Conservation (phyloP, 2,329 filamentous ascomycete genomes). For the Fusarium sp. region DNA sequence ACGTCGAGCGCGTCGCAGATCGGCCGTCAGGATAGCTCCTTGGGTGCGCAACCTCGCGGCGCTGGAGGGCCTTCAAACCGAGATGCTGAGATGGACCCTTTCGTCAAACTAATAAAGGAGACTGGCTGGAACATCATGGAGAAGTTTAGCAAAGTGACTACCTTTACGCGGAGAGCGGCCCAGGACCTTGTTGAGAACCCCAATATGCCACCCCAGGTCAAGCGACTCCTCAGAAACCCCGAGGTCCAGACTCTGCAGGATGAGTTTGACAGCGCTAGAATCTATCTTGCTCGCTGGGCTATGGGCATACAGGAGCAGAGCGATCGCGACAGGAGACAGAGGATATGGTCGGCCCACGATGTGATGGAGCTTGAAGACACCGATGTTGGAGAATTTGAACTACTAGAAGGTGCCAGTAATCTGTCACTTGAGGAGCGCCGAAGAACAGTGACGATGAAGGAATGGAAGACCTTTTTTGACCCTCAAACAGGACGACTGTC, state of each 20-base stretch:
- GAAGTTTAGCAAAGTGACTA: slow-evolving; percentile 96
- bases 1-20: slow-evolving; percentile 50
- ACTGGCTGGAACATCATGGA: slow-evolving; percentile 96
- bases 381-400: slow-evolving; percentile 94
- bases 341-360: slow-evolving; percentile 93
- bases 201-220: slow-evolving; percentile 87
- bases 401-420: slow-evolving; percentile 80
- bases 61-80: slow-evolving; percentile 52
- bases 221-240: slow-evolving; percentile 84
- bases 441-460: slow-evolving; percentile 78
- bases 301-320: slow-evolving; percentile 99
- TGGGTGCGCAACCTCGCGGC: slow-evolving; percentile 43
- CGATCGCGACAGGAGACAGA: slow-evolving; percentile 82
- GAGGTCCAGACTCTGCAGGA: slow-evolving; percentile 96
- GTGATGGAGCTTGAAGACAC: slow-evolving; percentile 94
- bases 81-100: slow-evolving; percentile 87
- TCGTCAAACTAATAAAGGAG: slow-evolving; percentile 93
- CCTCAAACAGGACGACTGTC: slow-evolving; percentile 74
- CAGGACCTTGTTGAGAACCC: slow-evolving; percentile 93
- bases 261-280: slow-evolving; percentile 93
- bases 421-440: slow-evolving; percentile 80
- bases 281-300: slow-evolving; percentile 96
- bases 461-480: slow-evolving; percentile 95
- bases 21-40: slow-evolving; percentile 47
- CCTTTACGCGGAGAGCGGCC: slow-evolving; percentile 90